Conservation (phyloP, 441 rosid genomes). For the Euphorbia schlechtendalii region DNA sequence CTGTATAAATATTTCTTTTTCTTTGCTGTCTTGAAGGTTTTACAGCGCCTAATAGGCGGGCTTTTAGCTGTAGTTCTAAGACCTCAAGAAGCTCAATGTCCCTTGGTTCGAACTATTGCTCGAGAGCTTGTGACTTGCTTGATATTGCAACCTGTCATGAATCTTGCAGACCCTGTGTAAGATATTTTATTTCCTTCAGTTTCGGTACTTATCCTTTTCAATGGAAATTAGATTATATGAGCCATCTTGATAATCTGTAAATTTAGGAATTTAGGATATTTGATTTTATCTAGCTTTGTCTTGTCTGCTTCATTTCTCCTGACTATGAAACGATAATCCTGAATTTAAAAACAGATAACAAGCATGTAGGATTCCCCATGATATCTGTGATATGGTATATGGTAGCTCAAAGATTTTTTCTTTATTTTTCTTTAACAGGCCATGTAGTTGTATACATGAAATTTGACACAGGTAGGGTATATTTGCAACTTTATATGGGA, state of each 20-base stretch:
- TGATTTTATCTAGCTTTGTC: conserved; percentile 6
- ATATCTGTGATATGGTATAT: neutral
- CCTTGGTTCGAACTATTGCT: conserved; percentile 82
- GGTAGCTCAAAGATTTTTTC: neutral
- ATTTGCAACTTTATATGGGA: neutral
- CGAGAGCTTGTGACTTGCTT: conserved; percentile 94
- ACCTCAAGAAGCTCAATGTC: conserved; percentile 89
- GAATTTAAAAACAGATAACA: neutral
- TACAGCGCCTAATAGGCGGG: conserved; percentile 77
- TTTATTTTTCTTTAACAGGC: neutral
- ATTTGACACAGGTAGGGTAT: neutral
- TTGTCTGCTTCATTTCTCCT: neutral
- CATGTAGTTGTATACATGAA: neutral
- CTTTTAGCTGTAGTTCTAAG: conserved; percentile 72
- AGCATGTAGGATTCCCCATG: neutral
- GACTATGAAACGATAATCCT: neutral
- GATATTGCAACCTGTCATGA: conserved; percentile 83
- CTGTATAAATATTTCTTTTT: conserved; percentile 8
- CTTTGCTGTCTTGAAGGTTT: conserved; percentile 40
- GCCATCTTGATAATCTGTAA: neutral
- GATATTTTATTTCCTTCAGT: conserved; percentile 22
- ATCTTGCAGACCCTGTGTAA: conserved; percentile 84
- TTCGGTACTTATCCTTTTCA: neutral
- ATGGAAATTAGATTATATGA: neutral
- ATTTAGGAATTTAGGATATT: neutral